Evolutionary conservation across 2,329 filamentous ascomycete genomes (phyloP).

Genomic region (Lasiodiplodia hormozganensis): DNA sequence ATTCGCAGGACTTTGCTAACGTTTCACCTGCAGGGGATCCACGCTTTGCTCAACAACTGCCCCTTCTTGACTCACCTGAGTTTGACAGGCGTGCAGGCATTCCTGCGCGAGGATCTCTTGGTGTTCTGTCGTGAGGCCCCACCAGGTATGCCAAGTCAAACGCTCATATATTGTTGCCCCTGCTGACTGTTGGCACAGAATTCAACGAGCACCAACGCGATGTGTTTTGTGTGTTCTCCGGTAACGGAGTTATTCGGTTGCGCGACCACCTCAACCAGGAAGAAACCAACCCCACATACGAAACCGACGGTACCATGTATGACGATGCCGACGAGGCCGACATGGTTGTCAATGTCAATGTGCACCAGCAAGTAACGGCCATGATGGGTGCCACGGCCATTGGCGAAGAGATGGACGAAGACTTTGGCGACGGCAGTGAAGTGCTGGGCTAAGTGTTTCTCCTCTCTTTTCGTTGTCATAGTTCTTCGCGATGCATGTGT

Average conservation of each 20-base stretch:
- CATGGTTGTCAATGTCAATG: conserved; percentile 45
- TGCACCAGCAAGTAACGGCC: conserved; percentile 45
- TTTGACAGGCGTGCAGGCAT: conserved; percentile 91
- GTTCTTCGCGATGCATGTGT: not conserved
- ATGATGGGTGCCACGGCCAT: conserved; percentile 49
- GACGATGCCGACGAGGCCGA: conserved; percentile 35
- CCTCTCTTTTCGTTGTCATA: not conserved
- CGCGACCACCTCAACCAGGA: conserved; percentile 76
- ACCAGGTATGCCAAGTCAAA: conserved; percentile 57
- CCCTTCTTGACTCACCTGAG: conserved; percentile 92
- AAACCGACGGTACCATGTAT: conserved; percentile 38
- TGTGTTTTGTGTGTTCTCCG: conserved; percentile 97
- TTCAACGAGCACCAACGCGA: conserved; percentile 95
- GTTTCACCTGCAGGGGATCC: conserved; percentile 72
- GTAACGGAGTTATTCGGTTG: conserved; percentile 78
- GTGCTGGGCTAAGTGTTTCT: conserved; percentile 42
- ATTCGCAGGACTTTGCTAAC: conserved; percentile 40
- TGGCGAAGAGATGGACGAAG: conserved; percentile 51
- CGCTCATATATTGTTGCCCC: not conserved
- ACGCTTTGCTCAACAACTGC: conserved; percentile 86
- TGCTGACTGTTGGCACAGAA: conserved; percentile 60
- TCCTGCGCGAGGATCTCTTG: conserved; percentile 83
- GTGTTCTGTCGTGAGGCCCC: conserved; percentile 87
- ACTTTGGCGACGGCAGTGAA: conserved; percentile 55
- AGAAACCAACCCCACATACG: conserved; percentile 37